A percentile compares a stretch with the other conserved stretches of the same genome.
Conservation (phyloP, 345 rosid species). For the Mangifera indica region DNA sequence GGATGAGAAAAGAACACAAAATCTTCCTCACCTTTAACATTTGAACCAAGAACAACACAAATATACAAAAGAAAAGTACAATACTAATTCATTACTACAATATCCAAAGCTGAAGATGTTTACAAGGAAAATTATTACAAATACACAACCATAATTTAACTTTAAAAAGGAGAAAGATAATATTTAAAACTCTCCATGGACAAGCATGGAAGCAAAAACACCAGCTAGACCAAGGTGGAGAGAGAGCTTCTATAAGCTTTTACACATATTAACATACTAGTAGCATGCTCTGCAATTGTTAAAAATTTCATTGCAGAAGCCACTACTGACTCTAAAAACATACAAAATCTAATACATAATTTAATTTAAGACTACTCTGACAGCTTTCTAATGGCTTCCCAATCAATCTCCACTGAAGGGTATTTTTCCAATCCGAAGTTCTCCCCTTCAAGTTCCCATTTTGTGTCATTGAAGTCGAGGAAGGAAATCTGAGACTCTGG, state of each 20-base stretch:
- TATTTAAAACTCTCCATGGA: constrained; percentile 3
- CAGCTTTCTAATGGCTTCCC: constrained; percentile 64
- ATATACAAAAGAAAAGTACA: constrained; percentile 2
- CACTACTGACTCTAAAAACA: constrained; percentile 22
- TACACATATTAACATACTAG: background rate
- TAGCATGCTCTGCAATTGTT: constrained; percentile 46
- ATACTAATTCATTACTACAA: background rate
- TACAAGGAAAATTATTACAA: background rate
- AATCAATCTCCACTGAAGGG: constrained; percentile 87
- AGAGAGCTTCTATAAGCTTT: background rate
- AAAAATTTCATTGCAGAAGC: constrained; percentile 59
- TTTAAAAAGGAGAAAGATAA: no score
- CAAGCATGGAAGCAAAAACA: constrained; percentile 19
- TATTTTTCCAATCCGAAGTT: constrained; percentile 56
- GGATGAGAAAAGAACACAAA: background rate
- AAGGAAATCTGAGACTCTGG: constrained; percentile 61
- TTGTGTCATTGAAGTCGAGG: constrained; percentile 47
- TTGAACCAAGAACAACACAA: no score
- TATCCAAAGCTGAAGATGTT: constrained; percentile 7
- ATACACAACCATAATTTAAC: background rate
- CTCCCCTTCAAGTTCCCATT: constrained; percentile 39
- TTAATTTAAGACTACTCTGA: constrained; percentile 23
- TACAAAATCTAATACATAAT: background rate
- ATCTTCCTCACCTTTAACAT: background rate
- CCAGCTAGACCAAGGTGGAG: constrained; percentile 9